These are phyloP conservation scores for Zasmidium angulare DNA, from an alignment of 2,329 filamentous ascomycete genomes.

Conservation along the genomic window DNA sequence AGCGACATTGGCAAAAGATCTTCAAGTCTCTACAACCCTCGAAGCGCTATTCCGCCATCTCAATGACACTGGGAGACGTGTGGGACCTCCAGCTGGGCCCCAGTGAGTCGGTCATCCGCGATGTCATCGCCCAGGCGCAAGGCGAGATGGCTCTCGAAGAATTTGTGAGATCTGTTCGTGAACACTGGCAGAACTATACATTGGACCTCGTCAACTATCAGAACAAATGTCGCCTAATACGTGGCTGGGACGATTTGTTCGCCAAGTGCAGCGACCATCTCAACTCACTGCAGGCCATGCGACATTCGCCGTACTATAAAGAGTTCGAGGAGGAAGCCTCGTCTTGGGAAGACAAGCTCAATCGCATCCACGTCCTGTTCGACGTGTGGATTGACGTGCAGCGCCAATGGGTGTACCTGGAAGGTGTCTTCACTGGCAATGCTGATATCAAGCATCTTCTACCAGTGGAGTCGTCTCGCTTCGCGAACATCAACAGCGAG, in stretches of 20 bases:
- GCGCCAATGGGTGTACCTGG: conserved; percentile 98
- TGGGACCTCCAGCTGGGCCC: conserved; percentile 93
- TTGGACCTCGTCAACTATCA: conserved; percentile 96
- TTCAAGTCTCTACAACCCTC: conserved; percentile 93
- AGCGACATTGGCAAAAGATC: conserved; percentile 96
- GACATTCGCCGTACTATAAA: conserved; percentile 98
- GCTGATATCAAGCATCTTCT: conserved; percentile 98
- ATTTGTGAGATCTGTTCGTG: conserved; percentile 92
- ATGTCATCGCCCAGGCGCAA: conserved; percentile 92
- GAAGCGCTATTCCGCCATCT: conserved; percentile 89
- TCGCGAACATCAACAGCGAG: conserved; percentile 99
- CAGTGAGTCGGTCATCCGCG: conserved; percentile 82
- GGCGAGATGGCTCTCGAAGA: conserved; percentile 98
- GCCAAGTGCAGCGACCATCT: conserved; percentile 98
- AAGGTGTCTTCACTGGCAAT: conserved; percentile 98
- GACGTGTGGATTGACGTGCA: conserved; percentile 99
- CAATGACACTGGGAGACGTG: conserved; percentile 95
- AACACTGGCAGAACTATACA: conserved; percentile 94
- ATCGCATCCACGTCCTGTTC: conserved; percentile 94
- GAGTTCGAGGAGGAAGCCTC: conserved; percentile 98
- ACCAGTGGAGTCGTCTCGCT: conserved; percentile 92
- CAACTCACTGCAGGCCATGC: conserved; percentile 97
- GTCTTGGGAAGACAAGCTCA: conserved; percentile 96
- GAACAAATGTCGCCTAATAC: conserved; percentile 95
- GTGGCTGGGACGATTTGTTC: conserved; percentile 97